Percentiles rank a stretch among this genome's conserved stretches.
Conservation (phyloP, 257 asterid species). For the Capsicum baccatum region DNA sequence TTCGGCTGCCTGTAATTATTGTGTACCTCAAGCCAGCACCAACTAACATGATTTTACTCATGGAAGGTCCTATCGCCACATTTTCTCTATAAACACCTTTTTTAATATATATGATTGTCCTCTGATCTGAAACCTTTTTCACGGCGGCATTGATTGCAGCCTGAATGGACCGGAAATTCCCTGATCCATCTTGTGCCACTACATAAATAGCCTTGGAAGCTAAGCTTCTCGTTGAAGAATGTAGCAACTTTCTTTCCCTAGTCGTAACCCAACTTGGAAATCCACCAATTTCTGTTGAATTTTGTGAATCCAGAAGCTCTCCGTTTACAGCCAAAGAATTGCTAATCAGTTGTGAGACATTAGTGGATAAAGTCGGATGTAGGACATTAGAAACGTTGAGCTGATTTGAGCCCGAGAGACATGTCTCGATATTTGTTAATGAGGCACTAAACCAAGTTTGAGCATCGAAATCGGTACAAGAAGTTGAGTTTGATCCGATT, state of each 20-base stretch:
- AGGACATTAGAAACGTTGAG: conserved; percentile 51
- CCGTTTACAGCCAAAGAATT: conserved; percentile 65
- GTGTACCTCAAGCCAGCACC: conserved; percentile 78
- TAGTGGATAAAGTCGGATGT: conserved; percentile 47
- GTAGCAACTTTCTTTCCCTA: conserved; percentile 56
- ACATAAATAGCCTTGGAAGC: conserved; percentile 50
- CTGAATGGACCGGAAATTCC: conserved; percentile 67
- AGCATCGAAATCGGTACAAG: conserved; percentile 43
- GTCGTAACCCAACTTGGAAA: conserved; percentile 56
- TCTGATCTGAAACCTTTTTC: conserved; percentile 39
- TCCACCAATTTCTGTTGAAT: conserved; percentile 26
- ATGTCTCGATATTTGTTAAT: conserved; percentile 60
- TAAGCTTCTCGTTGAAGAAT: conserved; percentile 29
- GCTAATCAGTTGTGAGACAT: conserved; percentile 63
- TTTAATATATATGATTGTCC: conserved; percentile 73
- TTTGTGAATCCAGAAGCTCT: conserved; percentile 31
- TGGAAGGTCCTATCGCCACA: conserved; percentile 46
- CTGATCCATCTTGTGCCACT: conserved; percentile 73
- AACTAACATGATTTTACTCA: conserved; percentile 68
- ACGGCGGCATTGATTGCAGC: conserved; percentile 63
- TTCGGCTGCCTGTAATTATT: conserved; percentile 66
- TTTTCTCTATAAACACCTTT: conserved; percentile 77
- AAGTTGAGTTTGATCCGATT: conserved; percentile 38
- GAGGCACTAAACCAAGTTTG: conserved; percentile 91
- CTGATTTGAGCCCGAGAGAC: conserved; percentile 56